These are phyloP conservation scores for Naematelia encephala DNA, from an alignment of 768 basidiomycete genomes.

Conservation along the genomic window DNA sequence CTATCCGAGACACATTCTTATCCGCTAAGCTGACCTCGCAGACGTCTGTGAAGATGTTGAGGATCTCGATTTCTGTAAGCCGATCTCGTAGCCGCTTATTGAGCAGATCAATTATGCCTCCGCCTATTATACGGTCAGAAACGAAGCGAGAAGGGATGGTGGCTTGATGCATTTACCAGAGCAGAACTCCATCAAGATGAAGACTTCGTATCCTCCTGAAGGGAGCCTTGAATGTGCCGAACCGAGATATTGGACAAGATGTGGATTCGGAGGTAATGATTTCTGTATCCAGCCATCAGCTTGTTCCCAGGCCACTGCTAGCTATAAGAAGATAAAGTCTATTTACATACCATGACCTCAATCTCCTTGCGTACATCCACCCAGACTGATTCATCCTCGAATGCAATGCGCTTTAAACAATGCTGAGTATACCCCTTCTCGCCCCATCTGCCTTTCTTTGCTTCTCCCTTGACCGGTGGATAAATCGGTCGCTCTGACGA, in stretches of 20 bases:
- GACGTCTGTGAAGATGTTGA: constrained; percentile 96
- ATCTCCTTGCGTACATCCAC: constrained; percentile 96
- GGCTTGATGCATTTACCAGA: constrained; percentile 60
- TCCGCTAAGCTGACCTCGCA: constrained; percentile 60
- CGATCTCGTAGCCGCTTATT: constrained; percentile 92
- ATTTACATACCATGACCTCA: constrained; percentile 83
- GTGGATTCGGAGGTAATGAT: constrained; percentile 84
- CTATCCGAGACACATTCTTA: background rate
- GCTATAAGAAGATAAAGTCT: background rate
- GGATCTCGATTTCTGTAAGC: constrained; percentile 89
- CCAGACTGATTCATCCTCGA: constrained; percentile 82
- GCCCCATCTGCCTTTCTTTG: constrained; percentile 39
- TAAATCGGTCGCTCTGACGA: constrained; percentile 73
- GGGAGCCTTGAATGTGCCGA: constrained; percentile 83
- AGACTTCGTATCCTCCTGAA: constrained; percentile 85
- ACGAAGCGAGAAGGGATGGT: constrained; percentile 4
- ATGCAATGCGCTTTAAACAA: constrained; percentile 94
- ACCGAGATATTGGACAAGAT: constrained; percentile 93
- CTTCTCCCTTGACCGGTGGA: constrained; percentile 28
- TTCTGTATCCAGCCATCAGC: constrained; percentile 54
- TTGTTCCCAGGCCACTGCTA: too few species aligned
- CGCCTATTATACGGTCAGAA: constrained; percentile 57
- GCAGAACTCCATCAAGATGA: constrained; percentile 98
- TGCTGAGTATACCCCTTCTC: constrained; percentile 82
- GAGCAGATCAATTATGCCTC: constrained; percentile 99